Conservation (phyloP, 345 rosid genomes). For the Salix purpurea region DNA sequence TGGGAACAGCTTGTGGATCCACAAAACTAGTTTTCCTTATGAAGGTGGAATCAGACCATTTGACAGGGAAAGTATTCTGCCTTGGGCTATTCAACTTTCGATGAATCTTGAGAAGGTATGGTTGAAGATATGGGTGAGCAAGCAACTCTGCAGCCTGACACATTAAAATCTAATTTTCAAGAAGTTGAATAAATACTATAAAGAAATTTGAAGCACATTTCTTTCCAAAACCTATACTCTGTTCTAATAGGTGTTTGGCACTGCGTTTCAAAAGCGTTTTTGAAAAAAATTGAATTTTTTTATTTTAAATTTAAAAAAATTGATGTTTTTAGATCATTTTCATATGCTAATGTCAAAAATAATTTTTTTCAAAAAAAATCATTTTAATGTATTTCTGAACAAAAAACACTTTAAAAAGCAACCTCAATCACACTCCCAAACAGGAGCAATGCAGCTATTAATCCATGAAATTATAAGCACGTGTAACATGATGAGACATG, state of each 20-base stretch:
- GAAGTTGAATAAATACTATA: background rate
- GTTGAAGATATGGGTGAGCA: slow-evolving; percentile 66
- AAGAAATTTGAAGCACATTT: background rate
- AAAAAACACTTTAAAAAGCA: too few species aligned
- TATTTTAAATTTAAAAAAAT: too few species aligned
- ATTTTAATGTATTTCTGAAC: too few species aligned
- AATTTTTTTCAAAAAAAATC: too few species aligned
- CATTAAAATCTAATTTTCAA: background rate
- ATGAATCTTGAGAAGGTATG: slow-evolving; percentile 61
- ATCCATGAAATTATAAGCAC: background rate
- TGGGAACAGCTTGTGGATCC: slow-evolving; percentile 36
- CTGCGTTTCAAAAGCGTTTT: too few species aligned
- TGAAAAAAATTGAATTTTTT: too few species aligned
- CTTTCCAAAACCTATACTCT: background rate
- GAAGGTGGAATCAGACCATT: slow-evolving; percentile 42
- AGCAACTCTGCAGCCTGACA: slow-evolving; percentile 86
- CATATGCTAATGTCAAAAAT: too few species aligned
- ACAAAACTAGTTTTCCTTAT: slow-evolving; percentile 36
- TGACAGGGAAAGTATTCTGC: slow-evolving; percentile 43
- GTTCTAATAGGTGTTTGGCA: too few species aligned
- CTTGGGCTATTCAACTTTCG: slow-evolving; percentile 66
- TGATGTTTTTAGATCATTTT: too few species aligned
- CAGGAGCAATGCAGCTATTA: background rate
- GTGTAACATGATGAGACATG: background rate
- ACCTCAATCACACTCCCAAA: too few species aligned